A percentile compares a stretch with the other conserved stretches of the same genome.
Evolutionary conservation across 75 land plant species (phyloP).

Genomic region (Pinus tabuliformis): DNA sequence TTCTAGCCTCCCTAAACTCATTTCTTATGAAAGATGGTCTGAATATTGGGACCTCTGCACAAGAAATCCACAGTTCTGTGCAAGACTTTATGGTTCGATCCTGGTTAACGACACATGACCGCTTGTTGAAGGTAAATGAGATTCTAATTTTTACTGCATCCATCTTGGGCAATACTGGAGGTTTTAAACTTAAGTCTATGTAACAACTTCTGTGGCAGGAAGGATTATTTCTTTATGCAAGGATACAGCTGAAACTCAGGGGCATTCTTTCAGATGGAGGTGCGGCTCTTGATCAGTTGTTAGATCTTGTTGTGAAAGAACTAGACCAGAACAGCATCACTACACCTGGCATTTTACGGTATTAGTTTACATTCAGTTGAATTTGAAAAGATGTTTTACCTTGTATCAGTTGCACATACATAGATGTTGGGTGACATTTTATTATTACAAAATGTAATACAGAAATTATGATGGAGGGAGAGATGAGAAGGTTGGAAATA

Average conservation of each 20-base stretch:
- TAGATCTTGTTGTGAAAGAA: conserved; percentile 75
- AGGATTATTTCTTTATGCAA: conserved; percentile 59
- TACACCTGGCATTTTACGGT: conserved; percentile 37
- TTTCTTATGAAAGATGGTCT: conserved; percentile 82
- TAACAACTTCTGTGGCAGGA: conserved; percentile 41
- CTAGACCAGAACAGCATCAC: conserved; percentile 60
- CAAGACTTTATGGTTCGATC: conserved; percentile 60
- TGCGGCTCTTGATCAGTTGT: conserved; percentile 51
- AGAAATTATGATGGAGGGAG: conserved; percentile 57
- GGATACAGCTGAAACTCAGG: conserved; percentile 61
- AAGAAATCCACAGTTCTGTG: conserved; percentile 63
- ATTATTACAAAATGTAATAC: background rate
- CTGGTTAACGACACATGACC: conserved; percentile 86
- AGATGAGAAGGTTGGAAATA: conserved; percentile 65
- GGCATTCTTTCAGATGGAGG: conserved; percentile 40
- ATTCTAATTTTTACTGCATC: background rate
- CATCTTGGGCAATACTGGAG: background rate
- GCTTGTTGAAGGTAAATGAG: conserved; percentile 61
- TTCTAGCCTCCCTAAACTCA: conserved; percentile 71
- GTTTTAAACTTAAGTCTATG: background rate
- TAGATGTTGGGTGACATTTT: conserved; percentile 4
- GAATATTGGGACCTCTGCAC: conserved; percentile 55
- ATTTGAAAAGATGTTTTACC: background rate
- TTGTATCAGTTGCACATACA: background rate
- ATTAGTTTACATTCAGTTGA: conserved; percentile 6